phyloP scores from a whole-genome alignment of 2,329 filamentous ascomycete genomes.

The Trichoderma koningii region DNA sequence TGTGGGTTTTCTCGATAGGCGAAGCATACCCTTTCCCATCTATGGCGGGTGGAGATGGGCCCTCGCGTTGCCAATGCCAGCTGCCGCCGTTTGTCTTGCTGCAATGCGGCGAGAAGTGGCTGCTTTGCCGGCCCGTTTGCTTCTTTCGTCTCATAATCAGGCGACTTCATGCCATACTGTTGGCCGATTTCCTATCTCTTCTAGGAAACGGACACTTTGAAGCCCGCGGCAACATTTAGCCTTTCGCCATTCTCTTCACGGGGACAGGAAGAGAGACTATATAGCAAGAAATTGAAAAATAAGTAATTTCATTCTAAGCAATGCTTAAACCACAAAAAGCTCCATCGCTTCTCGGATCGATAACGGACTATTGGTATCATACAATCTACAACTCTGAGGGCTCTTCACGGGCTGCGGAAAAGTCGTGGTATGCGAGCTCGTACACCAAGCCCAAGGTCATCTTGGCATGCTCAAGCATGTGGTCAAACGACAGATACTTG shows the following conservation, averaged over 20 bases:
- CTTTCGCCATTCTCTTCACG: neutral
- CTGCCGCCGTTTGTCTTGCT: neutral
- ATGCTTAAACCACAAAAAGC: neutral
- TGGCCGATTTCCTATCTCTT: neutral
- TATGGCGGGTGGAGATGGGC: too few species aligned
- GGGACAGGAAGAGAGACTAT: too few species aligned
- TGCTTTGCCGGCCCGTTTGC: too few species aligned
- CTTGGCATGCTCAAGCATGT: conserved; percentile 88
- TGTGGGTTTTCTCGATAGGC: too few species aligned
- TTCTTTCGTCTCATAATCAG: too few species aligned
- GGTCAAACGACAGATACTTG: conserved; percentile 76
- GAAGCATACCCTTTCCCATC: too few species aligned
- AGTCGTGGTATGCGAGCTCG: conserved; percentile 77
- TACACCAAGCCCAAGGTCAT: conserved; percentile 82
- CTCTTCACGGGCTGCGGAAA: conserved; percentile 44
- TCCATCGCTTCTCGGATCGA: neutral
- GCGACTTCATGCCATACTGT: too few species aligned
- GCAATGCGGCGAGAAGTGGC: too few species aligned
- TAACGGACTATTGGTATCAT: neutral
- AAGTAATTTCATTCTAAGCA: neutral
- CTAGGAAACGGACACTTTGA: neutral
- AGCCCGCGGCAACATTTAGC: too few species aligned
- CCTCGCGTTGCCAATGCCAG: neutral
- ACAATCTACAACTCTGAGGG: neutral
- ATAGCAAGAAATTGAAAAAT: neutral